Base-by-base conservation (phyloP, 495 filamentous ascomycete species). In the Lepidopterella palustris region DNA sequence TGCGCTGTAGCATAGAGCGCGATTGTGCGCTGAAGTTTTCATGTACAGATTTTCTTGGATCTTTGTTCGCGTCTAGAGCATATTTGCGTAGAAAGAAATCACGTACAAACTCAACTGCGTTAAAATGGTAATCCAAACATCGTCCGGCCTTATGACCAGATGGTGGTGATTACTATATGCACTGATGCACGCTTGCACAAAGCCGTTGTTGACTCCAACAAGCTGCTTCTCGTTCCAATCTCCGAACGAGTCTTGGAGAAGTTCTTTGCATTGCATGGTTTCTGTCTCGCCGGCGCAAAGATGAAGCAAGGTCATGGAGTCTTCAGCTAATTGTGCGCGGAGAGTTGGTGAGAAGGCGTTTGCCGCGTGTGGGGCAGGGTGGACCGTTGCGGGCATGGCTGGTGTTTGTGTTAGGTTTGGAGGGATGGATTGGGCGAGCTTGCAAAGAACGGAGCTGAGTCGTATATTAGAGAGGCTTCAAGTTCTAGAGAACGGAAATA, bases 101-200 rank as follows among this genome's bases (percentile, higher is more conserved):
- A 35, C 45, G 39, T 59, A 63, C n/a, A 52, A 39, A 42, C 32
- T 56, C 39, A 64, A 56, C 24, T 75, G 72, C 0, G 68, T 62
- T 2, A 74, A 26, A 49, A 78, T 74, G 1, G 73, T 49, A 5
- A 73, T 56, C 76, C 75, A 78, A 27, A 77, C 53, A 52, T 78
- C 76, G 8, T 76, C 76, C 1, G 76, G 73, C 0, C 73, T 67
- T 5, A 78, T 27, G 0, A 66, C 61, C 8, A 78, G 66, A 47
- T 77, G 70, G 15, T 67, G 69, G 26, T 78, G 64, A 25, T 70
- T 35, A 6, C 67, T 58, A 60, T 68, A 75, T 10, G 71, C 68
- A 5, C 54, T 45, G 18, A 69, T 64, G 39, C 57, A n/a, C 2
- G 59, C 60, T 29, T 65, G 45, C 4, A 74, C 73, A 31, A 75